Percentiles rank a stretch among this genome's conserved stretches.
These are phyloP conservation scores for Coccomyxa subellipsoidea DNA, from an alignment of 163 green algal genomes.

Conservation along the genomic window DNA sequence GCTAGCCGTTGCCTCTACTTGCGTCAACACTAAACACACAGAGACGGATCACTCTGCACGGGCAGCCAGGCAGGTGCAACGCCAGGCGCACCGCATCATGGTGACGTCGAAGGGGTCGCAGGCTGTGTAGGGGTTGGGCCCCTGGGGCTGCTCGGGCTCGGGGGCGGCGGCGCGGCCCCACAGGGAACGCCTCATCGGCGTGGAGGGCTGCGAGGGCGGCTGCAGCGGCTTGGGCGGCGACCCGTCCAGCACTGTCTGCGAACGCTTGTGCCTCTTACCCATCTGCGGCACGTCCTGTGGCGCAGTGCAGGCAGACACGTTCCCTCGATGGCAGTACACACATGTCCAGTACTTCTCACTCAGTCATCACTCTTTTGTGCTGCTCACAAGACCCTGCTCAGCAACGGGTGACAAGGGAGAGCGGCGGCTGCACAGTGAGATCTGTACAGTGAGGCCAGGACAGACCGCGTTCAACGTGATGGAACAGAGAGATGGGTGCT, in stretches of 20 bases:
- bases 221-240: background rate
- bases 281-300: background rate
- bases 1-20: no score
- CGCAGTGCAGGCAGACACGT: no score
- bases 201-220: background rate
- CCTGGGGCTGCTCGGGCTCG: background rate
- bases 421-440: no score
- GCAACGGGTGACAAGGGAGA: background rate
- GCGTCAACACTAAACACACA: no score
- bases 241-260: slow-evolving; percentile 1
- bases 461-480: no score
- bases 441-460: no score
- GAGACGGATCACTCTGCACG: no score
- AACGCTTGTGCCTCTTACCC: background rate
- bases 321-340: no score
- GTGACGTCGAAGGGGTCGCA: slow-evolving; percentile 13
- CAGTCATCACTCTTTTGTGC: no score
- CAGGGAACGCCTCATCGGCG: background rate
- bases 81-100: background rate
- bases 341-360: no score
- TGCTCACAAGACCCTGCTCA: no score
- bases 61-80: no score
- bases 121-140: background rate
- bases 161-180: background rate
- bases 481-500: background rate